Conservation (phyloP, 78 protist species). For the Chrysochromulina parva region DNA sequence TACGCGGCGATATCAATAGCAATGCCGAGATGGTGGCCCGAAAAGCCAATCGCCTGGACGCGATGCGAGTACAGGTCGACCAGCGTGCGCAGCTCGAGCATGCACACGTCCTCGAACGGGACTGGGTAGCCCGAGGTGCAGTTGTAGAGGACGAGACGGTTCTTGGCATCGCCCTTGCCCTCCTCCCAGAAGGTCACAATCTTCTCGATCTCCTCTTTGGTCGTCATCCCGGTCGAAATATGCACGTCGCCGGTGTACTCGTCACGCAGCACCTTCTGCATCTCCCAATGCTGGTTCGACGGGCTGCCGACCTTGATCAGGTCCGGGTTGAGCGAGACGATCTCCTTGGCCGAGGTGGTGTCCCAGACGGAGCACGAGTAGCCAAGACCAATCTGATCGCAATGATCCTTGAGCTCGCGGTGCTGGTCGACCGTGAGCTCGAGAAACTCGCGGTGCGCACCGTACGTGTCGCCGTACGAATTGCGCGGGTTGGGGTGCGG, state of each 20-base stretch:
- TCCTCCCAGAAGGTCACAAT: conserved; percentile 4
- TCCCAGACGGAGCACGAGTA: conserved; percentile 7
- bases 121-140: conserved; percentile 32
- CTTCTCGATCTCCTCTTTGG: conserved; percentile 22
- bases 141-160: conserved; percentile 6
- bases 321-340: conserved; percentile 2
- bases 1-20: conserved; percentile 22
- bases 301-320: neutral
- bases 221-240: conserved; percentile 21
- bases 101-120: conserved; percentile 6
- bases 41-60: neutral
- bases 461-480: neutral
- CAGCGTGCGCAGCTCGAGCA: conserved; percentile 15
- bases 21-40: conserved; percentile 36
- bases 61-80: neutral
- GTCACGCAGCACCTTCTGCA: conserved; percentile 21
- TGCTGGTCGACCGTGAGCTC: conserved; percentile 16
- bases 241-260: conserved; percentile 1
- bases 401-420: neutral
- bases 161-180: conserved; percentile 1
- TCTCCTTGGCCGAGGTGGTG: neutral
- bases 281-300: conserved; percentile 18
- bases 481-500: conserved; percentile 25
- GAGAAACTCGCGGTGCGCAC: conserved; percentile 29
- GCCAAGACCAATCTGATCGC: conserved; percentile 13